Evolutionary conservation across 1,139 yeast species (phyloP), one percentile per base, ranked within the genome.

Genomic region (Taphrina confusa): DNA sequence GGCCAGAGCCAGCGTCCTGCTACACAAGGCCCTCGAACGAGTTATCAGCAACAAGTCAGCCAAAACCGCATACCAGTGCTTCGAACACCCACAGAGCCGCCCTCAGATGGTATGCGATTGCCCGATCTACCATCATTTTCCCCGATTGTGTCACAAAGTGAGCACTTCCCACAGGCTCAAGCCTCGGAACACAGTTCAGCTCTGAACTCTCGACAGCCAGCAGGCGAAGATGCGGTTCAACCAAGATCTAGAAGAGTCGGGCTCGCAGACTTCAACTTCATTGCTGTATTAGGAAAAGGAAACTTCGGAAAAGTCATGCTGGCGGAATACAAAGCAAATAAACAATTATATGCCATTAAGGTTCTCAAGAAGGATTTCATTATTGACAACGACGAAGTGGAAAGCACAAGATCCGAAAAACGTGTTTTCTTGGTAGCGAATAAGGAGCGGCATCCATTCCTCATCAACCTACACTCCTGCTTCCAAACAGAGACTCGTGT

Each of bases 401-500:
- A 83, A 66, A 76, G 89, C 65, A 85, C 92, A 1, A 79, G 84
- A 67, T 82, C 87, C 1, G 95, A 87, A 70, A 76, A 87, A 56
- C 80, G 84, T 2, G 86, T 87, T 42, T 70, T 87, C 57, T 16
- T 91, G 69, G 80, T 92, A 66, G 98, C 97, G 27, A 92, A 91
- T 69, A 82, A 82, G 66, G 94, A 90, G 64, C 82, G 82, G 68
- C 97, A 92, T 75, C 98, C 99, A 57, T 92, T 94, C 74, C 79
- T 92, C 71, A 80, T 94, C 68, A 90, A 89, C 69, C 77, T 94
- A 65, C 95, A 86, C 71, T 94, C 97, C 68, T 90, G 97, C 70
- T 92, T 92, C 81, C 99, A 92, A 75, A 92, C 98, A 0, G 98
- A 94, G 68, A 91, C 94, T 72, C 82, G 98, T 71, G 87, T 92